Conservation (phyloP, 225 moss, liverwort and hornwort genomes). For the Straminergon stramineum region DNA sequence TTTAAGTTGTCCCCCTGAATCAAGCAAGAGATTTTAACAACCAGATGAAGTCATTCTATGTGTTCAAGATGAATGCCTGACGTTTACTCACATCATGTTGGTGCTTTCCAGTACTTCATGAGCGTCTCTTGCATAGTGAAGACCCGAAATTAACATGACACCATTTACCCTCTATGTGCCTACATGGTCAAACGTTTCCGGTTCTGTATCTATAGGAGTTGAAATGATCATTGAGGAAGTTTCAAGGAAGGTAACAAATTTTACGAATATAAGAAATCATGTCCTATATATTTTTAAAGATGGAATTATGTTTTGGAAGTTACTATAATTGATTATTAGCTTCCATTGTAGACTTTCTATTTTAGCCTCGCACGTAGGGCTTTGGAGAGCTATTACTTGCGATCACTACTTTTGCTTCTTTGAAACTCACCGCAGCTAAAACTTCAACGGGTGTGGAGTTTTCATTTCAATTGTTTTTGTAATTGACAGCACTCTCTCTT, state of each 20-base stretch:
- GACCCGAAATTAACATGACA: background rate
- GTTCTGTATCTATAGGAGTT: background rate
- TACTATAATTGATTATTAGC: background rate
- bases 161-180: background rate
- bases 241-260: background rate
- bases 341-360: background rate
- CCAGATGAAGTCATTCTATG: slow-evolving; percentile 67
- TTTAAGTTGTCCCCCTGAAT: slow-evolving; percentile 78
- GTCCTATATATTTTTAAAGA: background rate
- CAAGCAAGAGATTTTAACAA: slow-evolving; percentile 79
- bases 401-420: background rate
- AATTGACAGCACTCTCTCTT: background rate
- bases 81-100: background rate
- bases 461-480: background rate
- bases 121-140: background rate
- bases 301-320: background rate
- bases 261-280: background rate
- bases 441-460: background rate
- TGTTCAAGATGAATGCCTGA: slow-evolving; percentile 65
- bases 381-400: background rate
- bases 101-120: background rate
- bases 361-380: background rate
- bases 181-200: too few species aligned
- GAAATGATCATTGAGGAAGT: background rate
- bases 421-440: background rate